These are phyloP conservation scores for Acanthamoeba quina DNA, from an alignment of 208 protist species.

Conservation along the genomic window DNA sequence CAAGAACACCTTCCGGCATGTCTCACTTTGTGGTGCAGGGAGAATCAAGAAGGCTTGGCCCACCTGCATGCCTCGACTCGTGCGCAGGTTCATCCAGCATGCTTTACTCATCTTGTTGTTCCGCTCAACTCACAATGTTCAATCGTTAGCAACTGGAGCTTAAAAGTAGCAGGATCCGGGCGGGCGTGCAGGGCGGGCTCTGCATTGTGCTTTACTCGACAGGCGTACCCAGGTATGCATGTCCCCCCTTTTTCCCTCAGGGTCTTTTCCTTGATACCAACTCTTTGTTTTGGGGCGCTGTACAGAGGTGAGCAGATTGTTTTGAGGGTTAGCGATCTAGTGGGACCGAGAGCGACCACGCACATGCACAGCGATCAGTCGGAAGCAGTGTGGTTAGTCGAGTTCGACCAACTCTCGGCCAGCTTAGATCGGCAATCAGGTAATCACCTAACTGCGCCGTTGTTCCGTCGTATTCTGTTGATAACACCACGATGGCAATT, in stretches of 20 bases:
- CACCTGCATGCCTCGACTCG: not conserved
- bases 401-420: slow-evolving; percentile 70
- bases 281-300: not conserved
- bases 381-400: slow-evolving; percentile 43
- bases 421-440: slow-evolving; percentile 21
- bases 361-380: slow-evolving; percentile 68
- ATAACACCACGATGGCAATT: not conserved
- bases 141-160: not conserved
- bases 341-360: slow-evolving; percentile 4
- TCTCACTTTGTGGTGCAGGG: not conserved
- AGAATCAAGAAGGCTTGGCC: not conserved
- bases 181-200: slow-evolving; percentile 43
- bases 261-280: not conserved
- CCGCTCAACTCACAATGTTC: not conserved
- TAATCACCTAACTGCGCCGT: not conserved
- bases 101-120: not conserved
- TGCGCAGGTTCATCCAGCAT: not conserved
- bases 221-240: not conserved
- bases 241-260: not conserved
- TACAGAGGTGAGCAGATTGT: slow-evolving; percentile 4
- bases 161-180: slow-evolving; percentile 5
- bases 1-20: not conserved
- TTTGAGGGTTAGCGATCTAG: slow-evolving; percentile 24
- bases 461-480: not conserved
- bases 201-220: slow-evolving; percentile 12